Evolutionary conservation across 768 basidiomycete genomes (phyloP).

Genomic region (Leucocoprinus birnbaumii): DNA sequence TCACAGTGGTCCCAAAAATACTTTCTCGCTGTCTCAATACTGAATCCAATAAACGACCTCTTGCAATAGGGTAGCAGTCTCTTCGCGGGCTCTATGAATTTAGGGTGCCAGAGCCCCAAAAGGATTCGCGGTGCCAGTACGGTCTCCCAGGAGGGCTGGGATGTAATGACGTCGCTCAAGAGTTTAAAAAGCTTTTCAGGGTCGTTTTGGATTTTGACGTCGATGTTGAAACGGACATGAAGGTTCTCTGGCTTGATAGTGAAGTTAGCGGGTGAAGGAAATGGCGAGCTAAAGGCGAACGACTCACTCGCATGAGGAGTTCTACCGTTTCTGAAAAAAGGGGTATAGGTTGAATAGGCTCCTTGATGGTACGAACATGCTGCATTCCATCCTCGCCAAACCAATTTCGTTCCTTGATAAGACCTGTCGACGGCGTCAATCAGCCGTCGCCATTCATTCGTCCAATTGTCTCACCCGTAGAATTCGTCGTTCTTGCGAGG

Average conservation of each 20-base stretch:
- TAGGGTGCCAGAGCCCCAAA: conserved; percentile 88
- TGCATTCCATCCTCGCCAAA: conserved; percentile 67
- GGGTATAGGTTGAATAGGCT: conserved; percentile 84
- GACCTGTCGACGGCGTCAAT: conserved; percentile 35
- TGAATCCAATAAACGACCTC: conserved; percentile 81
- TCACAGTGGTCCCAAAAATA: conserved; percentile 91
- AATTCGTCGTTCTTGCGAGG: conserved; percentile 78
- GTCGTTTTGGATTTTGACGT: conserved; percentile 93
- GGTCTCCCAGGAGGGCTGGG: conserved; percentile 70
- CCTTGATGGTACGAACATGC: conserved; percentile 74
- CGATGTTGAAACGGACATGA: conserved; percentile 80
- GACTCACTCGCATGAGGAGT: conserved; percentile 69
- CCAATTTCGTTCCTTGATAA: conserved; percentile 72
- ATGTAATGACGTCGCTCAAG: conserved; percentile 66
- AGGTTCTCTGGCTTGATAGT: conserved; percentile 60
- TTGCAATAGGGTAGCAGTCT: conserved; percentile 76
- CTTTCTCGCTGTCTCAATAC: conserved; percentile 66
- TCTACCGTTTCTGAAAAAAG: conserved; percentile 83
- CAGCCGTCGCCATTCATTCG: conserved; percentile 15
- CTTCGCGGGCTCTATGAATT: conserved; percentile 79
- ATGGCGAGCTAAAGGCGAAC: neutral
- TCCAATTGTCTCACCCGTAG: conserved; percentile 41
- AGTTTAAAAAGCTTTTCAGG: conserved; percentile 78
- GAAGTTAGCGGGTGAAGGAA: neutral
- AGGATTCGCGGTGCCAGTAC: conserved; percentile 76